phyloP scores from a whole-genome alignment of 306 rosid species.

The Quercus robur region DNA sequence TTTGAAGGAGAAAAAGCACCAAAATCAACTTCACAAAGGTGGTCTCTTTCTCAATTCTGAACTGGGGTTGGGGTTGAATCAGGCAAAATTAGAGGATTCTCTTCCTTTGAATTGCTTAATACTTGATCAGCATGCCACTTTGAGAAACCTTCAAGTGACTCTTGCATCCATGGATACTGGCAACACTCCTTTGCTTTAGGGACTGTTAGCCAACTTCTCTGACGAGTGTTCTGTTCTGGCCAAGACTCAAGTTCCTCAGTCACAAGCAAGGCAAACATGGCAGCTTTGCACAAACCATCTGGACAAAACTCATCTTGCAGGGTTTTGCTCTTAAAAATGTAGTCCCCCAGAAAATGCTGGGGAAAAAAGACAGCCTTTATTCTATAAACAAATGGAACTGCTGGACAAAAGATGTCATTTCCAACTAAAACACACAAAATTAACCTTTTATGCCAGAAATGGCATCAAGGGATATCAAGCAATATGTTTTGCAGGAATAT shows the following conservation, averaged over 20 bases:
- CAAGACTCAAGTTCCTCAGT: slow-evolving; percentile 38
- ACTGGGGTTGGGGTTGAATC: background rate
- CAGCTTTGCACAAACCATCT: slow-evolving; percentile 37
- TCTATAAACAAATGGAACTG: background rate
- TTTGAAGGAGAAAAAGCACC: background rate
- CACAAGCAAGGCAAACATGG: slow-evolving; percentile 40
- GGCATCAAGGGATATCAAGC: background rate
- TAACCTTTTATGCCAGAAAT: background rate
- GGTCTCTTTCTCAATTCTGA: slow-evolving; percentile 2
- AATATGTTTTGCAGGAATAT: background rate
- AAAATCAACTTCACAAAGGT: background rate
- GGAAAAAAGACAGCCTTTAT: background rate
- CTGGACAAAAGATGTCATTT: background rate
- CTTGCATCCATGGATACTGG: slow-evolving; percentile 40
- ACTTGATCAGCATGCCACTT: slow-evolving; percentile 26
- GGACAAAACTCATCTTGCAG: slow-evolving; percentile 39
- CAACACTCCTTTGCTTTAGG: slow-evolving; percentile 29
- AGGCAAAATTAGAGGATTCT: slow-evolving; percentile 7
- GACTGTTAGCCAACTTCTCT: slow-evolving; percentile 38
- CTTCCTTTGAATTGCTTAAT: background rate
- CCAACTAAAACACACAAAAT: background rate
- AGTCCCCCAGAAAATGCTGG: slow-evolving; percentile 36
- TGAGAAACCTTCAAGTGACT: slow-evolving; percentile 31
- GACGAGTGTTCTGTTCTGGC: slow-evolving; percentile 44
- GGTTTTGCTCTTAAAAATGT: slow-evolving; percentile 38